Evolutionary conservation across 2,329 filamentous ascomycete species (phyloP).

Genomic region (Drechslerella coelobrocha): DNA sequence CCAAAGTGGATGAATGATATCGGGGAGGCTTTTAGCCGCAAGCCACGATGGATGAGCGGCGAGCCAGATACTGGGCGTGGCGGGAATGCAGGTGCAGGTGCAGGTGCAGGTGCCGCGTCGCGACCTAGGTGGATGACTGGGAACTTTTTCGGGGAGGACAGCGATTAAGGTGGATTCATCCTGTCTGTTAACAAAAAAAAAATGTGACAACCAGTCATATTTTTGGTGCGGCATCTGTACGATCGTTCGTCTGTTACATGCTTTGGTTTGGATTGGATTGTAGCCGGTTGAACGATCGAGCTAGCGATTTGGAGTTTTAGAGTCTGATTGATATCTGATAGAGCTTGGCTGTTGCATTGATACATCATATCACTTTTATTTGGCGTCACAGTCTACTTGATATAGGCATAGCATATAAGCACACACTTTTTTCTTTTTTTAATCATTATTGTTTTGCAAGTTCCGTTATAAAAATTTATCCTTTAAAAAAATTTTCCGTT

Average conservation of each 20-base stretch:
- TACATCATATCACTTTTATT: too few species aligned
- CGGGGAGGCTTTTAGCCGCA: slow-evolving; percentile 69
- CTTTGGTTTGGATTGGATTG: too few species aligned
- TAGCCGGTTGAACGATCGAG: too few species aligned
- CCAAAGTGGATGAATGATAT: slow-evolving; percentile 83
- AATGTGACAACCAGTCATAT: too few species aligned
- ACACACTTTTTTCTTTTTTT: background rate
- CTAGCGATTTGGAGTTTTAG: too few species aligned
- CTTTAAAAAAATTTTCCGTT: too few species aligned
- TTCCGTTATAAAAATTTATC: background rate
- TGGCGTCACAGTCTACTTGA: too few species aligned
- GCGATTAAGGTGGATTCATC: slow-evolving; percentile 19
- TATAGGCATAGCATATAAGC: too few species aligned
- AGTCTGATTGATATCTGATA: too few species aligned
- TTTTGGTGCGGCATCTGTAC: slow-evolving; percentile 6
- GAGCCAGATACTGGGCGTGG: slow-evolving; percentile 57
- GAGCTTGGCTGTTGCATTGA: too few species aligned
- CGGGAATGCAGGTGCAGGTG: slow-evolving; percentile 49
- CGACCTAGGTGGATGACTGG: slow-evolving; percentile 50
- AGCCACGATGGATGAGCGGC: slow-evolving; percentile 80
- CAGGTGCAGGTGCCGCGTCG: slow-evolving; percentile 10
- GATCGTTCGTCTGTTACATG: too few species aligned
- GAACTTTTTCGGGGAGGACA: slow-evolving; percentile 48
- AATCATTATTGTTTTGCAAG: background rate
- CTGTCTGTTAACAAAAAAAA: slow-evolving; percentile 5